Evolutionary conservation across 768 basidiomycete species (phyloP).

Genomic region (Postia placenta): DNA sequence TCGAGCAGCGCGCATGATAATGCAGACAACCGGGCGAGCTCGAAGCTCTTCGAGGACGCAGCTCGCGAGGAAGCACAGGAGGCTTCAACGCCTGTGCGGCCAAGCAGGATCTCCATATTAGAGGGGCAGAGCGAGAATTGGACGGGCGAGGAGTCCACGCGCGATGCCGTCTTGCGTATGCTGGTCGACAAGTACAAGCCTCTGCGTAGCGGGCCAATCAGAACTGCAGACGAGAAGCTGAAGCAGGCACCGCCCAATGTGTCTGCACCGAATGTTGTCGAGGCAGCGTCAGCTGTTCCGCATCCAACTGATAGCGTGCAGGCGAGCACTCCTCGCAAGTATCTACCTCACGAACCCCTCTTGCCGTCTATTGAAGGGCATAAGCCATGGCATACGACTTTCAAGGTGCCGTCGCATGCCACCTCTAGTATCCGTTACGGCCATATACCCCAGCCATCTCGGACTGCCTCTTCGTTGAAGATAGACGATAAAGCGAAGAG

Average conservation of each 20-base stretch:
- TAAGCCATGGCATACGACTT: slow-evolving; percentile 66
- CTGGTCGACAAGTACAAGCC: slow-evolving; percentile 85
- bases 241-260: slow-evolving; percentile 42
- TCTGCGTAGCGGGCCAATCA: slow-evolving; percentile 52
- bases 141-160: slow-evolving; percentile 69
- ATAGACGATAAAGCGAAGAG: slow-evolving; percentile 34
- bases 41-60: slow-evolving; percentile 65
- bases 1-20: slow-evolving; percentile 5
- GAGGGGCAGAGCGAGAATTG: slow-evolving; percentile 58
- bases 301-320: neutral
- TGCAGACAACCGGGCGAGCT: slow-evolving; percentile 36
- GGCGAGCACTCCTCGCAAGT: slow-evolving; percentile 7
- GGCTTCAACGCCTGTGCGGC: slow-evolving; percentile 8
- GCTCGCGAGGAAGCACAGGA: slow-evolving; percentile 43
- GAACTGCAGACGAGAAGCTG: slow-evolving; percentile 62
- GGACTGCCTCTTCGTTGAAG: slow-evolving; percentile 13
- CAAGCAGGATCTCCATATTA: slow-evolving; percentile 22
- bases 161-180: slow-evolving; percentile 76
- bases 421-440: slow-evolving; percentile 49
- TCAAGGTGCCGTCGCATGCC: slow-evolving; percentile 52
- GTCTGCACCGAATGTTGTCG: slow-evolving; percentile 12
- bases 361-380: slow-evolving; percentile 52
- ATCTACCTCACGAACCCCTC: slow-evolving; percentile 38
- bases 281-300: no score
- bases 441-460: slow-evolving; percentile 29